Conservation (phyloP, 2,329 filamentous ascomycete species). For the Chalaropsis thielavioides region DNA sequence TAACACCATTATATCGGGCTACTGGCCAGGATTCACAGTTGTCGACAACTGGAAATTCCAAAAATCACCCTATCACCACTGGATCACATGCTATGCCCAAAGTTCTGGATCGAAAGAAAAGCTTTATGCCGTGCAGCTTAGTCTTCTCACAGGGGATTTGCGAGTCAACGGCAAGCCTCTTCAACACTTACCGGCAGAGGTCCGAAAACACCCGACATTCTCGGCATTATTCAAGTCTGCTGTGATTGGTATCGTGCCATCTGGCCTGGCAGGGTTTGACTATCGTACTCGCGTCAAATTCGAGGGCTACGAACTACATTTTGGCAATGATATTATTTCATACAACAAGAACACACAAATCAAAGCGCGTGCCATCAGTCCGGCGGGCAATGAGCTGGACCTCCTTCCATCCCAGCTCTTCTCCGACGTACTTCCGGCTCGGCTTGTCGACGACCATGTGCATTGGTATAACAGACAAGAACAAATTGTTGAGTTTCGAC, state of each 20-base stretch:
- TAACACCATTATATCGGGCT: neutral
- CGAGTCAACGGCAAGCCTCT: slow-evolving; percentile 38
- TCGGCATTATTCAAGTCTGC: slow-evolving; percentile 30
- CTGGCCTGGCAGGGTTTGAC: slow-evolving; percentile 25
- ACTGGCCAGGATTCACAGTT: neutral
- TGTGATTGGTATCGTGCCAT: slow-evolving; percentile 32
- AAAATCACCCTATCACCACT: neutral
- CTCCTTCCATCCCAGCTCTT: slow-evolving; percentile 27
- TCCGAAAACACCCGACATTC: slow-evolving; percentile 30
- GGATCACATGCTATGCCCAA: neutral
- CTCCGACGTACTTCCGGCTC: slow-evolving; percentile 22
- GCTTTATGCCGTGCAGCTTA: slow-evolving; percentile 23
- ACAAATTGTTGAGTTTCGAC: slow-evolving; percentile 25
- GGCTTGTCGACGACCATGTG: slow-evolving; percentile 28
- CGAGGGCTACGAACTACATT: slow-evolving; percentile 25
- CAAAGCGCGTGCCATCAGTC: slow-evolving; percentile 23
- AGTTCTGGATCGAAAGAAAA: neutral
- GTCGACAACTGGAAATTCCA: neutral
- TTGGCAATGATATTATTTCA: slow-evolving; percentile 22
- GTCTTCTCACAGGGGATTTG: slow-evolving; percentile 37
- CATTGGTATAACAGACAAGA: slow-evolving; percentile 33
- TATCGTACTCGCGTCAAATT: slow-evolving; percentile 23
- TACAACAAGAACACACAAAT: slow-evolving; percentile 21
- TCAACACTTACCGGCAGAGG: slow-evolving; percentile 32
- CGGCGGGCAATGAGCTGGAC: slow-evolving; percentile 18